Base-by-base conservation (phyloP, 371 early-diverging fungal species). In the Blakeslea trispora region DNA sequence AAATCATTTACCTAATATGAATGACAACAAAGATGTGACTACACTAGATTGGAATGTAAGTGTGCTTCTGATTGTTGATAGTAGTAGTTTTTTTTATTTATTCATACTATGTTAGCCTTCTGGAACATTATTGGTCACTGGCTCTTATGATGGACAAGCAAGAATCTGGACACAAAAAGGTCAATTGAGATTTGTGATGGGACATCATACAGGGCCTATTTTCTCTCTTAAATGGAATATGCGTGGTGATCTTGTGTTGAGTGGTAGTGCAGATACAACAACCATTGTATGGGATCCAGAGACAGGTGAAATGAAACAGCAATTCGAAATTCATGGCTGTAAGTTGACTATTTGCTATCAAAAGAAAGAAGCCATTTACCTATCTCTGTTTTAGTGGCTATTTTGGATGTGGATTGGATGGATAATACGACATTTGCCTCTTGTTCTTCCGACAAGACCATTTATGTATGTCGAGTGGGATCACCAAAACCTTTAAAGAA, bases 11-110 rank as follows among this genome's bases (percentile, higher is more conserved):
- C 79, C 84, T 31, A 77, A 75, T 32, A 55, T 74, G 24, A 76
- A 73, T 17, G 83, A 77, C 5, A 71, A 61, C 44, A 85, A 81
- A 47, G 82, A 84, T 47, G 91, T 94, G 5, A 93, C 93, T n/a
- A 79, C 95, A 1, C 65, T 98, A 62, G 93, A 88, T 45, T 98
- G 98, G 98, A 92, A 89, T 75, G 94, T 91, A 79, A 74, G 88
- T 65, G 2, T n/a, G 3, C 24, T 18, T 34, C 24, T 18, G 23
- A n/a, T n/a, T n/a, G n/a, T n/a, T n/a, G n/a, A n/a, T n/a, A n/a
- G n/a, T n/a, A n/a, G n/a, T n/a, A n/a, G n/a, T n/a, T n/a, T n/a
- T n/a, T n/a, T n/a, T n/a, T n/a, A n/a, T n/a, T n/a, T n/a, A n/a
- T n/a, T n/a, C n/a, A n/a, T n/a, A n/a, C n/a, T n/a, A 37, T 37